Conservation (phyloP, 768 basidiomycete genomes). For the Kwoniella pini region DNA sequence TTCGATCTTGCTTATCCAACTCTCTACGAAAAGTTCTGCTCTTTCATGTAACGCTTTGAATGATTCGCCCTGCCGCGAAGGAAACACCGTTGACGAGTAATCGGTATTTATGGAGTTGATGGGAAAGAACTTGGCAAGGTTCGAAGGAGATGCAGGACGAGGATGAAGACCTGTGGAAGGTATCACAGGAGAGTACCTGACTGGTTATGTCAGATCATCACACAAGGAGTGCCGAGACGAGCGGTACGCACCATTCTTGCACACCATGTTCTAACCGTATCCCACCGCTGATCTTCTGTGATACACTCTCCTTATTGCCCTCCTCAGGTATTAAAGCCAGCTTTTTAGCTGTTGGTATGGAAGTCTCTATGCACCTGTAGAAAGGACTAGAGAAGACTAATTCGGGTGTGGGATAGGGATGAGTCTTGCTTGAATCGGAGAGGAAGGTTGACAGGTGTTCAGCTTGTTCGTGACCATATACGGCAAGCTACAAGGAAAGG, state of each 20-base stretch:
- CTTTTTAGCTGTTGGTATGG: slow-evolving; percentile 31
- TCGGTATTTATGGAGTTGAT: slow-evolving; percentile 19
- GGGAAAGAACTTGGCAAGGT: slow-evolving; percentile 43
- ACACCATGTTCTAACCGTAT: slow-evolving; percentile 52
- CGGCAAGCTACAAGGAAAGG: slow-evolving; percentile 50
- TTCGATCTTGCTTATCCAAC: slow-evolving; percentile 38
- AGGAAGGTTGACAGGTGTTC: slow-evolving; percentile 40
- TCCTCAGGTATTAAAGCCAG: slow-evolving; percentile 15
- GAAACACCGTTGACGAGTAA: slow-evolving; percentile 50
- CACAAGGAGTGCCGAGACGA: neutral
- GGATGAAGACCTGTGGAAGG: slow-evolving; percentile 52
- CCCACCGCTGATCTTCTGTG: too few species aligned
- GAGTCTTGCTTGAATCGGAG: slow-evolving; percentile 23
- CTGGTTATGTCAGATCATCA: neutral
- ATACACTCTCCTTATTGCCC: neutral
- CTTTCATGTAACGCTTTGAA: slow-evolving; percentile 45
- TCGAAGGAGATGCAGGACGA: slow-evolving; percentile 32
- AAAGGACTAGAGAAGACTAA: slow-evolving; percentile 50
- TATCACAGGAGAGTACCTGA: slow-evolving; percentile 52
- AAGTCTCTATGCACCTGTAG: slow-evolving; percentile 54
- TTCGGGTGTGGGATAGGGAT: slow-evolving; percentile 47
- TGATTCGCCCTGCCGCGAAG: slow-evolving; percentile 49
- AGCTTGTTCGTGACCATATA: slow-evolving; percentile 45
- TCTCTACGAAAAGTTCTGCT: slow-evolving; percentile 43
- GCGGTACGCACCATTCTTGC: slow-evolving; percentile 49